These are phyloP conservation scores for Holtermannia corniformis DNA, from an alignment of 768 basidiomycete species.

Conservation along the genomic window DNA sequence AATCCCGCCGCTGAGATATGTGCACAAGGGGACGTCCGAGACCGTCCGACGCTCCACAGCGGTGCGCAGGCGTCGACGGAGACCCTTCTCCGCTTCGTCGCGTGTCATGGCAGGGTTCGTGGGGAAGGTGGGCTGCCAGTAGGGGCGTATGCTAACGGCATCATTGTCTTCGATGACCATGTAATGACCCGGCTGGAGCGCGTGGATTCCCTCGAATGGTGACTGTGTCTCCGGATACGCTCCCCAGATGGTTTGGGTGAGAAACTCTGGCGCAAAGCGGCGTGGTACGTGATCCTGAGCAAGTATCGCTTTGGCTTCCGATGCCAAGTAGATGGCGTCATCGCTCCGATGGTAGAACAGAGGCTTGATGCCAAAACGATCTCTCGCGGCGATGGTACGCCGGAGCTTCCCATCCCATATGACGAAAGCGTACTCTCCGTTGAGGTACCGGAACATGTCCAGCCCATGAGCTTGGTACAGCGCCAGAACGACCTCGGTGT, in stretches of 20 bases:
- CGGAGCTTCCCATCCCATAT: slow-evolving; percentile 19
- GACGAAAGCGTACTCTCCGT: slow-evolving; percentile 30
- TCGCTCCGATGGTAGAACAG: slow-evolving; percentile 19
- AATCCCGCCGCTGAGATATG: slow-evolving; percentile 36
- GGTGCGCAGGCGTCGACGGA: slow-evolving; percentile 21
- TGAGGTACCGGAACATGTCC: slow-evolving; percentile 20
- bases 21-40: slow-evolving; percentile 34
- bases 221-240: neutral
- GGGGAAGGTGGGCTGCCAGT: slow-evolving; percentile 25
- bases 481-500: slow-evolving; percentile 32
- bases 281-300: neutral
- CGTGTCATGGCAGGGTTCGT: slow-evolving; percentile 15
- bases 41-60: slow-evolving; percentile 23
- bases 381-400: slow-evolving; percentile 24
- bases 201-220: slow-evolving; percentile 21
- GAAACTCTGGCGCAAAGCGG: neutral
- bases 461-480: slow-evolving; percentile 27
- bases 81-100: slow-evolving; percentile 21
- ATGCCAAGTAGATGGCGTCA: slow-evolving; percentile 18
- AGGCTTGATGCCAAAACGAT: slow-evolving; percentile 37
- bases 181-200: slow-evolving; percentile 31
- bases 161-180: slow-evolving; percentile 16
- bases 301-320: slow-evolving; percentile 32
- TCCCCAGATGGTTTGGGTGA: neutral
- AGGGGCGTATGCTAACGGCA: slow-evolving; percentile 13